Percentiles rank a stretch among this genome's conserved stretches.
Evolutionary conservation across 2,329 filamentous ascomycete genomes (phyloP).

Genomic region (Alternaria metachromatica): DNA sequence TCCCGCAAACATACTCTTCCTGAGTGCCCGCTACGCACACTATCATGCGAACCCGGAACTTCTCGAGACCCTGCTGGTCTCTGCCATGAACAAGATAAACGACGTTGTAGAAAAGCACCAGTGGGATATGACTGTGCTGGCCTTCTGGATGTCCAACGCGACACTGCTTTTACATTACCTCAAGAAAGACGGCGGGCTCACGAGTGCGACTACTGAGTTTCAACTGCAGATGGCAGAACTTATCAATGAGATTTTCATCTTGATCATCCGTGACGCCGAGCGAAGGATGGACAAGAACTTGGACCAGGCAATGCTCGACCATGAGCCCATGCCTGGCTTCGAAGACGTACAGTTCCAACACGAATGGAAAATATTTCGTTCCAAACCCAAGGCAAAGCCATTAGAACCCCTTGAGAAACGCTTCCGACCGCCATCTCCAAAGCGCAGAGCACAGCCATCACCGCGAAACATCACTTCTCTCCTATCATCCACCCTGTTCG

Average conservation of each 20-base stretch:
- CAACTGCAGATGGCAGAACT: constrained; percentile 92
- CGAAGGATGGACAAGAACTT: constrained; percentile 94
- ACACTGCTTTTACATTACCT: constrained; percentile 95
- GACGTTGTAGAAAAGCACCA: constrained; percentile 93
- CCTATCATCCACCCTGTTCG: constrained; percentile 93
- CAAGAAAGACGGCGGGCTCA: constrained; percentile 87
- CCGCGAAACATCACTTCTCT: constrained; percentile 95
- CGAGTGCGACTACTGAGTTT: constrained; percentile 83
- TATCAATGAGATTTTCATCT: constrained; percentile 97
- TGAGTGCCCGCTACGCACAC: constrained; percentile 93
- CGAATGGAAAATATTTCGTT: constrained; percentile 97
- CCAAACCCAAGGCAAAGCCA: constrained; percentile 84
- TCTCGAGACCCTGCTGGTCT: constrained; percentile 77
- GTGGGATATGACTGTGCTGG: constrained; percentile 99
- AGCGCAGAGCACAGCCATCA: constrained; percentile 87
- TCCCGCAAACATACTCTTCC: constrained; percentile 94
- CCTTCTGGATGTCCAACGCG: constrained; percentile 98
- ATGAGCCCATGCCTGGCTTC: constrained; percentile 96
- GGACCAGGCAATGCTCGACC: constrained; percentile 92
- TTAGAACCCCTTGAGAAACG: constrained; percentile 88
- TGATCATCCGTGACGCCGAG: constrained; percentile 96
- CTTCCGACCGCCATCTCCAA: constrained; percentile 90
- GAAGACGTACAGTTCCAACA: constrained; percentile 97
- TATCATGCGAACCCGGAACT: constrained; percentile 92
- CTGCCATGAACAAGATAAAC: constrained; percentile 95